Evolutionary conservation across 1,139 yeast species (phyloP), one percentile per base, ranked within the genome.

Genomic region (Kurtzmaniella natalensis): DNA sequence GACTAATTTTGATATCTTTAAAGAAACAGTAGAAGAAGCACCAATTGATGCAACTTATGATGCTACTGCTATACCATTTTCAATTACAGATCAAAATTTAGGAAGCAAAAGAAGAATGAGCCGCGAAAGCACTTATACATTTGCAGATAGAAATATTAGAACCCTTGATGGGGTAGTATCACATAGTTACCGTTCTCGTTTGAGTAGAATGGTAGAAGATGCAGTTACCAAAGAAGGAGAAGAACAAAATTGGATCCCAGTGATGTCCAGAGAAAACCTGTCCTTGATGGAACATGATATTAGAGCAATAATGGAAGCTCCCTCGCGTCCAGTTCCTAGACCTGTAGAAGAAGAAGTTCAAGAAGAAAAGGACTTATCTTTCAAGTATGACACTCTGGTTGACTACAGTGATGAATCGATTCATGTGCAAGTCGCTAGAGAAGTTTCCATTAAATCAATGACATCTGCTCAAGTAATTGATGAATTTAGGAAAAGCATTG

Each of bases 241-340:
- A 1, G 61, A 57, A 35, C 51, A 62, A 5, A 67, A 67, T 39
- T 67, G 73, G 73, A 50, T 56, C 5, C 29, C 50, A 4, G 42
- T 59, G 10, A 17, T 26, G 7, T 43, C 54, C 9, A 41, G 58
- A 22, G 63, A 58, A 20, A 53, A 53, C 31, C 41, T 42, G 7
- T 48, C 55, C 7, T 43, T 53, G 4, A 48, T 57, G 21, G 48
- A 48, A 20, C 45, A 40, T 3, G 57, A 57, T 28, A 37, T 55
- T 10, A 42, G 38, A 18, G 52, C 53, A 22, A 40, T 54, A 30
- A 51, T 44, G 18, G 53, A 41, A 25, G 43, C 42, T 5, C n/a
- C n/a, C n/a, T n/a, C n/a, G n/a, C n/a, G n/a, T n/a, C n/a, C n/a
- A n/a, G n/a, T n/a, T n/a, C n/a, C n/a, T n/a, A n/a, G n/a, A n/a